Conservation (phyloP, 441 rosid genomes). For the Populus hybrid region DNA sequence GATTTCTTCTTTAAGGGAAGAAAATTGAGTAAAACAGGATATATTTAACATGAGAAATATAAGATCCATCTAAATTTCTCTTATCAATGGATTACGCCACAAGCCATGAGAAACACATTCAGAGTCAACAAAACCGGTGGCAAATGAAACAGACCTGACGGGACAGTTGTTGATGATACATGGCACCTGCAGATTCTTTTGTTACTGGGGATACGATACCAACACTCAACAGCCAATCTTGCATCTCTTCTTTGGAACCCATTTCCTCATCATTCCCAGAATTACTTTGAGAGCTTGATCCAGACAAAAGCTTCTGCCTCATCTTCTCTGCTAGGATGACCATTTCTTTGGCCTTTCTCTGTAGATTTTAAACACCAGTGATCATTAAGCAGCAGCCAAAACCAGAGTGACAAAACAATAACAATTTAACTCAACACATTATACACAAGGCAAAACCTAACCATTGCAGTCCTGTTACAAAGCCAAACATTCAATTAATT, state of each 20-base stretch:
- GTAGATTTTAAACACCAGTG: slow-evolving; percentile 22
- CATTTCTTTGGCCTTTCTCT: slow-evolving; percentile 97
- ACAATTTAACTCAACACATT: neutral
- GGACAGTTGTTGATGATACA: slow-evolving; percentile 84
- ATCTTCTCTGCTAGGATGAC: slow-evolving; percentile 85
- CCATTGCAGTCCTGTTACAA: neutral
- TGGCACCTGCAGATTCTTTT: slow-evolving; percentile 89
- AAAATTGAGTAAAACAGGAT: neutral
- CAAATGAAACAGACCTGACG: slow-evolving; percentile 63
- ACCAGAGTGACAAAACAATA: neutral
- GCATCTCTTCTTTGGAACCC: slow-evolving; percentile 93
- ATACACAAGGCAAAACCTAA: neutral
- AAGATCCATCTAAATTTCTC: neutral
- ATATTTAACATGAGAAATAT: neutral
- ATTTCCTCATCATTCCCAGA: slow-evolving; percentile 68
- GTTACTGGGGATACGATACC: slow-evolving; percentile 97
- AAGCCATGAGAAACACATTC: neutral
- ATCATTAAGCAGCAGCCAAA: slow-evolving; percentile 9
- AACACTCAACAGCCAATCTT: slow-evolving; percentile 89
- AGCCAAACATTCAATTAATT: neutral
- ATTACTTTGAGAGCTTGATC: slow-evolving; percentile 49
- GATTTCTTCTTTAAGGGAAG: slow-evolving; percentile 8
- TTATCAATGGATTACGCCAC: neutral
- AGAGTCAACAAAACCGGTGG: neutral
- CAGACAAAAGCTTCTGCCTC: slow-evolving; percentile 85